Percentiles rank a stretch among this genome's conserved stretches.
phyloP scores from a whole-genome alignment of 352 stramenopile species.

The Sclerospora graminicola region DNA sequence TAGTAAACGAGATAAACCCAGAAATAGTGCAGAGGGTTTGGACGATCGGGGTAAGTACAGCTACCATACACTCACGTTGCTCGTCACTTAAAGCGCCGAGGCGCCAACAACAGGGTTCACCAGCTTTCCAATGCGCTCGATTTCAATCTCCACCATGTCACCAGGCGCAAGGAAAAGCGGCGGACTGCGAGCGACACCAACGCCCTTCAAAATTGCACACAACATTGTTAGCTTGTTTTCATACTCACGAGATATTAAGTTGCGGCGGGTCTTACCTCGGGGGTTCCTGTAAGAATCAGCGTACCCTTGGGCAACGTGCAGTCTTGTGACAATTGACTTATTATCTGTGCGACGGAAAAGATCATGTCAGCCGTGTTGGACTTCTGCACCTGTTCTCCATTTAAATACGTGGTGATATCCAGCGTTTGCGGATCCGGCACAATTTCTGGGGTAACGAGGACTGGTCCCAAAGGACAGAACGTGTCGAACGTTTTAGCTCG shows the following conservation, averaged over 20 bases:
- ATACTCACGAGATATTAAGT: not conserved
- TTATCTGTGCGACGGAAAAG: slow-evolving; percentile 81
- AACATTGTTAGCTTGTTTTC: not conserved
- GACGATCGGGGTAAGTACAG: too few relatives aligned
- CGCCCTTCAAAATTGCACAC: slow-evolving; percentile 31
- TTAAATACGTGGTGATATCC: slow-evolving; percentile 68
- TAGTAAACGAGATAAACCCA: too few relatives aligned
- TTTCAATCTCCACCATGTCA: slow-evolving; percentile 86
- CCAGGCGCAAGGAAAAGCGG: slow-evolving; percentile 78
- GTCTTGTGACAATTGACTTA: slow-evolving; percentile 85
- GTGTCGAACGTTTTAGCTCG: slow-evolving; percentile 87
- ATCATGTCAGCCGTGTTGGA: slow-evolving; percentile 88
- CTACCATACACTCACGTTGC: not conserved
- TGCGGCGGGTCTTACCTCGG: slow-evolving; percentile 38
- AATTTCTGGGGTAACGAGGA: slow-evolving; percentile 63
- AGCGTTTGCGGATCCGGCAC: slow-evolving; percentile 74
- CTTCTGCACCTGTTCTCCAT: slow-evolving; percentile 78
- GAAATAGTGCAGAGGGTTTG: not conserved
- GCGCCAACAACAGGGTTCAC: slow-evolving; percentile 71
- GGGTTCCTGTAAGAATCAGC: slow-evolving; percentile 86
- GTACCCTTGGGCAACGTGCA: slow-evolving; percentile 81
- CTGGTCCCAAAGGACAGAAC: slow-evolving; percentile 83
- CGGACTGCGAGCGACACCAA: slow-evolving; percentile 82
- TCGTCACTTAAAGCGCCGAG: slow-evolving; percentile 39
- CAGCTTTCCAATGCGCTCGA: slow-evolving; percentile 85